phyloP scores from a whole-genome alignment of 371 early-diverging fungal species.

The Actinomortierella ambigua region DNA sequence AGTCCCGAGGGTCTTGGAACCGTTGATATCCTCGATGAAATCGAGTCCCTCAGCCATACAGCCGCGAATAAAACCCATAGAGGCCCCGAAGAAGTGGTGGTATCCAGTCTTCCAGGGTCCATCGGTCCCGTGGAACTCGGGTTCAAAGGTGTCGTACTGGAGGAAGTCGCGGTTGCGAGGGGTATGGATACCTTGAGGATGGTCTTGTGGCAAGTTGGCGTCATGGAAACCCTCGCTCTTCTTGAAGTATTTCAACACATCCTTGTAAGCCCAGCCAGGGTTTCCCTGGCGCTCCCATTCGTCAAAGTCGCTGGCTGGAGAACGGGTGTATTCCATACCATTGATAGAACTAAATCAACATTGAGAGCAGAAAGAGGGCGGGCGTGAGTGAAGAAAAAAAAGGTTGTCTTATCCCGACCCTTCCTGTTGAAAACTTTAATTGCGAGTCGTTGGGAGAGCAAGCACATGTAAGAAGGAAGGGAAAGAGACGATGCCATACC shows the following conservation, averaged over 20 bases:
- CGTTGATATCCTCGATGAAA: slow-evolving; percentile 3
- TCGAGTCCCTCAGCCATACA: slow-evolving; percentile 3
- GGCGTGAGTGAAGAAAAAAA: no score
- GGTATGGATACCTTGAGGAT: slow-evolving; percentile 4
- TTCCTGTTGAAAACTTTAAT: no score
- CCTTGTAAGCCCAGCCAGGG: slow-evolving; percentile 19
- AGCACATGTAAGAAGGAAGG: no score
- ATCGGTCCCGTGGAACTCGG: slow-evolving; percentile 21
- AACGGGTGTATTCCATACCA: slow-evolving; percentile 41
- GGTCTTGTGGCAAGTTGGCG: slow-evolving; percentile 3
- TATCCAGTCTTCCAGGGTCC: slow-evolving; percentile 18
- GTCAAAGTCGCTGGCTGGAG: slow-evolving; percentile 24
- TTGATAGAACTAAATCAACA: slow-evolving; percentile 38
- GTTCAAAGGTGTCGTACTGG: slow-evolving; percentile 12
- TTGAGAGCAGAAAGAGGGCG: no score
- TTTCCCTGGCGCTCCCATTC: slow-evolving; percentile 12
- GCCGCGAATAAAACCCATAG: slow-evolving; percentile 11
- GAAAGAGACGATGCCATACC: no score
- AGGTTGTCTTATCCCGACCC: no score
- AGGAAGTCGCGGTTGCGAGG: slow-evolving; percentile 2
- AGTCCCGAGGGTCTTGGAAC: slow-evolving; percentile 6
- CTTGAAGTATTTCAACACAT: slow-evolving; percentile 18
- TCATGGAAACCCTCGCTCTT: slow-evolving; percentile 21
- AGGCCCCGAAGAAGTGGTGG: slow-evolving; percentile 1
- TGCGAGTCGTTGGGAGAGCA: no score